These are phyloP conservation scores for Pythium scleroteichum DNA, from an alignment of 352 stramenopile species.

Conservation along the genomic window DNA sequence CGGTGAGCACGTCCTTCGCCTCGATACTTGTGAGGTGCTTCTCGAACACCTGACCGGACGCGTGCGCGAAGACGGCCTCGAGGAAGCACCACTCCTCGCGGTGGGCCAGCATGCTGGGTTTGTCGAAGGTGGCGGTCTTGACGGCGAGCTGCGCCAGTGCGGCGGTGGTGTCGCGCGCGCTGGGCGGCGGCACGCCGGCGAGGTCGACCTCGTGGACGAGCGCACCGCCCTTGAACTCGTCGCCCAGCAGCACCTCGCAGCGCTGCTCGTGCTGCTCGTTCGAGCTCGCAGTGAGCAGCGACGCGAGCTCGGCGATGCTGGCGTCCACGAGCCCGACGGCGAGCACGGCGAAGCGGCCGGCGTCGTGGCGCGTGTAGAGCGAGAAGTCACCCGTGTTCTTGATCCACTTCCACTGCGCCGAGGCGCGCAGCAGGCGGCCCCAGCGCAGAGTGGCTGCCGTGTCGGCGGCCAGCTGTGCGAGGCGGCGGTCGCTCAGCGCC, in stretches of 20 bases:
- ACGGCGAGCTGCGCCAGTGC: conserved; percentile 8
- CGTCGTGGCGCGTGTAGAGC: conserved; percentile 9
- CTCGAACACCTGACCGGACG: conserved; percentile 1
- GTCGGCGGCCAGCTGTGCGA: conserved; percentile 2
- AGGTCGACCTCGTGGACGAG: conserved; percentile 6
- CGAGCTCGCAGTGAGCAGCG: not conserved
- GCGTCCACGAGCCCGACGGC: conserved; percentile 1
- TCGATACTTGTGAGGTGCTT: conserved; percentile 8
- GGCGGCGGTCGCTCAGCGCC: conserved; percentile 4
- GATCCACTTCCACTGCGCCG: conserved; percentile 15
- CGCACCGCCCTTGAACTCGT: conserved; percentile 11
- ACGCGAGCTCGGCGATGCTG: not conserved
- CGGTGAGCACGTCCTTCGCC: conserved; percentile 3
- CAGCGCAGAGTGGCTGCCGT: conserved; percentile 6
- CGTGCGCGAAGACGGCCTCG: not conserved
- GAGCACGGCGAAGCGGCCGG: conserved; percentile 4
- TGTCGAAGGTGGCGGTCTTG: conserved; percentile 12
- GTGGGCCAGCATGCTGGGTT: not conserved
- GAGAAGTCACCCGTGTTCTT: conserved; percentile 1
- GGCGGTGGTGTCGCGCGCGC: not conserved
- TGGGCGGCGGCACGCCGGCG: not conserved
- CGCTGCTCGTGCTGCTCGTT: conserved; percentile 1
- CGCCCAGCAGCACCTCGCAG: conserved; percentile 3
- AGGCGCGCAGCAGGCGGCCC: conserved; percentile 6
- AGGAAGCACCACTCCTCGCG: conserved; percentile 22